These are phyloP conservation scores for Pterulicium gracile DNA, from an alignment of 1,284 basidiomycete genomes.

Conservation along the genomic window DNA sequence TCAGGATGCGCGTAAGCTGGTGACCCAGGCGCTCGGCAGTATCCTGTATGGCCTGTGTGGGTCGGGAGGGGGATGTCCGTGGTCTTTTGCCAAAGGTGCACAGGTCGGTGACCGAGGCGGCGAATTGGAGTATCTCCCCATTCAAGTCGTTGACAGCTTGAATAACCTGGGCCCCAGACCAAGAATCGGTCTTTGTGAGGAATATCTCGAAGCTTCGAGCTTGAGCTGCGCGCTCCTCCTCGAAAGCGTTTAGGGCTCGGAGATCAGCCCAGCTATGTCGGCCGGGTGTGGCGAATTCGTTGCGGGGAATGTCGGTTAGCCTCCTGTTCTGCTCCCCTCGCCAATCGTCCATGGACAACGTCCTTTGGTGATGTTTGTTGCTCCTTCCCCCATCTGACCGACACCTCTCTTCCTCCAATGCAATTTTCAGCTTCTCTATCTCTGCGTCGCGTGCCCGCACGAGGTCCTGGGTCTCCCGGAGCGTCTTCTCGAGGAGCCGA, in stretches of 20 bases:
- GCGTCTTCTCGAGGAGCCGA: conserved; percentile 44
- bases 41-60: conserved; percentile 40
- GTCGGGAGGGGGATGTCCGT: conserved; percentile 23
- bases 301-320: background rate
- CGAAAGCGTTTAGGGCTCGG: conserved; percentile 21
- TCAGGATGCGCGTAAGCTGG: conserved; percentile 45
- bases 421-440: conserved; percentile 37
- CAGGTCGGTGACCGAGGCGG: conserved; percentile 59
- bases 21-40: conserved; percentile 49
- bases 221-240: conserved; percentile 40
- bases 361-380: conserved; percentile 2
- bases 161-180: conserved; percentile 66
- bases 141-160: conserved; percentile 73
- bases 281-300: conserved; percentile 10
- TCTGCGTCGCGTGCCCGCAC: conserved; percentile 40
- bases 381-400: background rate
- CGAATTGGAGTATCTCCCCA: conserved; percentile 65
- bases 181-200: conserved; percentile 60
- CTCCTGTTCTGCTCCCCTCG: background rate
- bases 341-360: background rate
- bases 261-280: conserved; percentile 10
- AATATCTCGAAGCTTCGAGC: conserved; percentile 48
- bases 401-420: conserved; percentile 19
- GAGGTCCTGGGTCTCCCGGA: conserved; percentile 40
- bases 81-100: conserved; percentile 34